phyloP scores from a whole-genome alignment of 768 basidiomycete genomes.

The Suillus subaureus region DNA sequence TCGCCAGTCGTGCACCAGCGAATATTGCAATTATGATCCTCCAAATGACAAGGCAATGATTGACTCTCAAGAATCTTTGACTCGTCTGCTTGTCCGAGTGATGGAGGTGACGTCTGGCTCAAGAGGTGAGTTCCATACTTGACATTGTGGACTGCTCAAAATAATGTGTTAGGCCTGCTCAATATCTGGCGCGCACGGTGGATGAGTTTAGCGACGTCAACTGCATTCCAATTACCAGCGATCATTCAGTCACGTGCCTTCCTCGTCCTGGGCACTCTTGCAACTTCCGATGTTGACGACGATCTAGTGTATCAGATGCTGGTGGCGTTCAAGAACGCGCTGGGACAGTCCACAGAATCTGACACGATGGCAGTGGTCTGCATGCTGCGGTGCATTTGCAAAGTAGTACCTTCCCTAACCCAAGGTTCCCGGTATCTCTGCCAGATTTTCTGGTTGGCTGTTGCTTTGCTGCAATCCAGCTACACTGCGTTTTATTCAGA shows the following conservation, averaged over 20 bases:
- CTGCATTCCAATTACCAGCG: conserved; percentile 88
- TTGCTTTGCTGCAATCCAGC: conserved; percentile 79
- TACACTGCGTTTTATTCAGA: conserved; percentile 71
- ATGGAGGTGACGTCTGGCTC: conserved; percentile 68
- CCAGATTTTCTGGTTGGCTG: conserved; percentile 85
- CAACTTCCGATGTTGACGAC: conserved; percentile 84
- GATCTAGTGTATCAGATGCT: conserved; percentile 93
- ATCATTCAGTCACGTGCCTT: conserved; percentile 90
- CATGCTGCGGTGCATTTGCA: conserved; percentile 86
- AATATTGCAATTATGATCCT: conserved; percentile 62
- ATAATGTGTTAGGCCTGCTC: conserved; percentile 54
- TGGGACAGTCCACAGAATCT: conserved; percentile 66
- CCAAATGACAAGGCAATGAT: conserved; percentile 55
- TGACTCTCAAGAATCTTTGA: conserved; percentile 67
- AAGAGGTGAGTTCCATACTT: conserved; percentile 51
- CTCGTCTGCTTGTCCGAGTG: conserved; percentile 61
- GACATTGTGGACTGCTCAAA: background rate
- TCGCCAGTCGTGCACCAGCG: conserved; percentile 64
- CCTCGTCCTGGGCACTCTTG: conserved; percentile 79
- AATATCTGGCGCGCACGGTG: conserved; percentile 93
- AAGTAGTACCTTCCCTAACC: conserved; percentile 70
- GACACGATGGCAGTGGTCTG: conserved; percentile 76
- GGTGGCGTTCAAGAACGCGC: conserved; percentile 77
- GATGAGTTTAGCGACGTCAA: conserved; percentile 88
- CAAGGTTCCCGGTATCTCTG: conserved; percentile 71